Base-by-base conservation (phyloP, 345 rosid genomes). In the Ceriops tagal region DNA sequence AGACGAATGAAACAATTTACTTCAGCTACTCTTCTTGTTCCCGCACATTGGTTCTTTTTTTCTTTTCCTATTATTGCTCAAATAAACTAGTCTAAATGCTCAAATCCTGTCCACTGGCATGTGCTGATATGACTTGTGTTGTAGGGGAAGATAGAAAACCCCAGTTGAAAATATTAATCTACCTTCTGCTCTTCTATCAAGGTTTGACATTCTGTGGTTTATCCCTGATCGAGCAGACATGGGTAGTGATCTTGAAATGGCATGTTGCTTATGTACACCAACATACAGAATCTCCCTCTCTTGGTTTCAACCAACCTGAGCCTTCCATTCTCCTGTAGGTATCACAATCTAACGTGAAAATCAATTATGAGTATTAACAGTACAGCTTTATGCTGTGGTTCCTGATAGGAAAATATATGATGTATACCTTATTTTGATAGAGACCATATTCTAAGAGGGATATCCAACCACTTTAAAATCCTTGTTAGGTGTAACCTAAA, bases 151-250 rank as follows among this genome's bases (percentile, higher is more conserved):
- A 87, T 82, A 96, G 51, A 90, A 97, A 83, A 95, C 96, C 58
- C 99, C 99, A 53, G 97, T 97, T 32, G 97, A 95, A 82, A 95
- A 92, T 80, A 90, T 95, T 58, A 95, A 92, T 77, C 89, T 95
- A 61, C 99, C 99, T 71, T 96, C 97, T 32, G 99, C 99, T 58
- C 93, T 95, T 64, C 87, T 95, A 34, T 95, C 96, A 65, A 84
- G 97, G 79, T 92, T 95, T 70, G 99, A 92, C 79, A 91, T 95
- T 69, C 81, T 92, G 64, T 92, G 98, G 99, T 69, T 95, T 88
- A 95, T 95, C 75, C 85, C 92, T 65, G 99, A 95, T 81, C 86
- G 93, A 74, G 98, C 98, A 62, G 99, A 95, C 59, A 90, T 92
- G 99, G 99, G 88, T 74, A 84, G 82, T 64, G 98, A 95, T 79